Base-by-base conservation (phyloP, 495 filamentous ascomycete species). In the Monascus purpureus region DNA sequence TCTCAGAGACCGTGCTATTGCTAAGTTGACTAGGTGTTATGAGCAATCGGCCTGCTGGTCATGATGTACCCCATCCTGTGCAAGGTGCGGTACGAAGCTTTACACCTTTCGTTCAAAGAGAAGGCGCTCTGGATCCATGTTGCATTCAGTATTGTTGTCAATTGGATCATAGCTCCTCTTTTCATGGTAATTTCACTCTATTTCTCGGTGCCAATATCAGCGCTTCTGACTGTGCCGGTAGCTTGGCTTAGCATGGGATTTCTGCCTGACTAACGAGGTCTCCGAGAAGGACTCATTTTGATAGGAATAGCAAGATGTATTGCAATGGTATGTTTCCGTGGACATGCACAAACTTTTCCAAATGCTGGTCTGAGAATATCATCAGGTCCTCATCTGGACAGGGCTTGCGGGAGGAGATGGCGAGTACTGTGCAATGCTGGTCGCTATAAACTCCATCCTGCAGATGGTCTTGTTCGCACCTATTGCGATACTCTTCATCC, bases 41-140 rank as follows among this genome's bases (percentile, higher is more conserved):
- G 11, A 77, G 77, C 78, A 2, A 52, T 82, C 37, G 81, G 81
- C 4, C 55, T 86, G 13, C 66, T 86, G 3, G 65, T 82, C 25
- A 86, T 85, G 79, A 86, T 86, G 81, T 85, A 84, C 40, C 81
- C 81, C 0, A 84, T 83, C 38, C 61, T 85, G n/a, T 82, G 82
- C 67, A 87, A 86, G 52, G 74, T 87, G 8, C 68, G 68, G 25
- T 84, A 68, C 52, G 82, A 87, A 46, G 62, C 63, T 0, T 49
- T 90, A 22, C 78, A 82, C 47, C 57, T 63, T 6, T 41, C 80
- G 13, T 67, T 86, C 37, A 47, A 50, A 3, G 48, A 62, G 3
- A 61, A 63, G 4, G 55, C 59, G 8, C 48, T 84, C 14, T 90
- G 78, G 80, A 64, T 67, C 8, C 82, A 87, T 42, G 62, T 87